These are phyloP conservation scores for Wickerhamiella shivajii DNA, from an alignment of 805 yeast species.

Conservation along the genomic window DNA sequence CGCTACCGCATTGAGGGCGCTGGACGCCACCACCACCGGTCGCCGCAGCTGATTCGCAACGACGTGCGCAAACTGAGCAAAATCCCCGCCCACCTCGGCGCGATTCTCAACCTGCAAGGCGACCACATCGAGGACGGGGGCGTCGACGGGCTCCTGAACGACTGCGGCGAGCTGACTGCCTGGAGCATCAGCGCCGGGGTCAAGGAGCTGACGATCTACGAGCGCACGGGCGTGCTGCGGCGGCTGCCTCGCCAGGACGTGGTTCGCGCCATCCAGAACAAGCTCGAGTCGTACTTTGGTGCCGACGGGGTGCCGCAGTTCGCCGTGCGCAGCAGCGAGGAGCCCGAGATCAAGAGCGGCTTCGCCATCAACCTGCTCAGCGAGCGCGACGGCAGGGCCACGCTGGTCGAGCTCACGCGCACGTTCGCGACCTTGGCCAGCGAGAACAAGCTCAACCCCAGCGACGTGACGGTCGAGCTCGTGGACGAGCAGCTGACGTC, in stretches of 20 bases:
- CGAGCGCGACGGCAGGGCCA: conserved; percentile 72
- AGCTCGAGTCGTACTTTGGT: conserved; percentile 62
- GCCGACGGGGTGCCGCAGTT: conserved; percentile 41
- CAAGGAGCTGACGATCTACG: conserved; percentile 91
- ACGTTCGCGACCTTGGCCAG: conserved; percentile 67
- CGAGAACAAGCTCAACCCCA: conserved; percentile 41
- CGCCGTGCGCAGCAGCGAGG: conserved; percentile 4
- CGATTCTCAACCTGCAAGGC: conserved; percentile 56
- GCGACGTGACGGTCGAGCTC: conserved; percentile 59
- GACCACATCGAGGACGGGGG: conserved; percentile 87
- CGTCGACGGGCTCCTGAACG: conserved; percentile 60
- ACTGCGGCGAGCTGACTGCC: conserved; percentile 60
- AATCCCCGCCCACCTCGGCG: conserved; percentile 63
- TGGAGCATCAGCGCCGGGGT: conserved; percentile 94
- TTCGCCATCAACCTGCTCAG: conserved; percentile 44
- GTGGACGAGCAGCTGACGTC: conserved; percentile 42
- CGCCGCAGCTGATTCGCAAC: conserved; percentile 75
- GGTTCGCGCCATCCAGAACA: conserved; percentile 41
- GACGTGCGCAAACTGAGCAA: conserved; percentile 63
- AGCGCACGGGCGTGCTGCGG: conserved; percentile 50
- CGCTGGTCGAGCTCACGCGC: conserved; percentile 75
- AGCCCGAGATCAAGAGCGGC: not conserved
- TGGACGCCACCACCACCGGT: conserved; percentile 21
- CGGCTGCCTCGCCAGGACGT: conserved; percentile 25
- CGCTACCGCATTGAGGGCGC: too few relatives aligned